Evolutionary conservation across 305 asterid genomes (phyloP), one percentile per base, ranked within the genome.

Genomic region (Fraxinus sp.): DNA sequence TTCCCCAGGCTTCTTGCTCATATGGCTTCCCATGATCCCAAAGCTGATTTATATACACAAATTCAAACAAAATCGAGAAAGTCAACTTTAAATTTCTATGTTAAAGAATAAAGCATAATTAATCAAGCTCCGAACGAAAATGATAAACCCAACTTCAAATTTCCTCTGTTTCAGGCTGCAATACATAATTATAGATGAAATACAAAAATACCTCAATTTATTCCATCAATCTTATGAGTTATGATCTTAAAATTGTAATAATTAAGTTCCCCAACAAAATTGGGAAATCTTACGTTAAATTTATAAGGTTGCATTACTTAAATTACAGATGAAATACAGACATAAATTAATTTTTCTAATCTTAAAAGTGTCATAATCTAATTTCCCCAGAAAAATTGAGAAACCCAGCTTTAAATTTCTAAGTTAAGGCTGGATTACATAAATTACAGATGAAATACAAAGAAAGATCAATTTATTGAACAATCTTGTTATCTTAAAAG

Each of bases 1-100:
- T 75, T 85, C 89, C n/a, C 22, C 39, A 2, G 28, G 64, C 77
- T 83, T 86, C 87, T 87, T 89, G 89, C 86, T 89, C 81, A 89
- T 24, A 64, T 89, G 84, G 84, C 75, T 86, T 81, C 92, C 92
- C 92, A 89, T 89, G 59, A 49, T 49, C 20, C 6, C 59, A 49
- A 14, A 49, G 7, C 59, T 49, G 59, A 14, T 49, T 49, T 49
- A 14, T 49, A 49, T 49, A 80, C 84, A 52, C 37, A 70, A 76
- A 20, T 5, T 32, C 71, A 39, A 80, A 52, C n/a, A 57, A 68
- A 83, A 32, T 39, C 33, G 77, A 16, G 36, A 24, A 81, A 80
- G 52, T 28, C 76, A 57, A 84, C 49, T 43, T 77, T 74, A 77
- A 77, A 59, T 62, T 80, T 68, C 79, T 39, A n/a, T 37, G 30